Percentiles rank a stretch among this genome's conserved stretches.
phyloP scores from a whole-genome alignment of 1,284 basidiomycete genomes.

The Porphyrellus sp. region DNA sequence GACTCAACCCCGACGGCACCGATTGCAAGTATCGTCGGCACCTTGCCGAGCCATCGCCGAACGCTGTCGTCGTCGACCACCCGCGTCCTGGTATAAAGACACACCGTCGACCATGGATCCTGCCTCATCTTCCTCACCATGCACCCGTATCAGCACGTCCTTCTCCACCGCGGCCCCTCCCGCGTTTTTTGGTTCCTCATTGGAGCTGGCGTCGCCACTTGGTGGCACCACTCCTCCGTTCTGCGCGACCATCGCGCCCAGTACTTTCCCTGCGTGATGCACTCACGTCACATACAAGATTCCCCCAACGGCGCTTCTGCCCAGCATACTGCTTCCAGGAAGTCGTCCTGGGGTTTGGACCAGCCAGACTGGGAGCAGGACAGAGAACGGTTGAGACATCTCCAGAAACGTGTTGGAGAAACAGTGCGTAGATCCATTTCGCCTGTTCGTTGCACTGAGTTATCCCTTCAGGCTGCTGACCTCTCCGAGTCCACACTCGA shows the following conservation, averaged over 20 bases:
- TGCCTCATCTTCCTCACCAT: constrained; percentile 22
- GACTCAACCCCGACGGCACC: constrained; percentile 24
- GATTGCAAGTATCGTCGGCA: constrained; percentile 15
- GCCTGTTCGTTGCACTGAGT: not conserved
- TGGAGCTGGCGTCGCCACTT: constrained; percentile 52
- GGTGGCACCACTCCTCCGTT: constrained; percentile 38
- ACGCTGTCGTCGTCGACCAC: constrained; percentile 21
- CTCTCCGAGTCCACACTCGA: constrained; percentile 70
- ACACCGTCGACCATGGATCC: constrained; percentile 2
- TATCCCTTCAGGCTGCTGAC: constrained; percentile 49
- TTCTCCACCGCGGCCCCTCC: constrained; percentile 44
- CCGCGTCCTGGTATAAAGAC: constrained; percentile 10
- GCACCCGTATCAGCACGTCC: constrained; percentile 35
- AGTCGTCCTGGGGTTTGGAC: constrained; percentile 2
- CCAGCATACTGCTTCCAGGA: constrained; percentile 9
- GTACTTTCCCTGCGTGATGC: constrained; percentile 28
- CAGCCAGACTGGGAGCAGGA: constrained; percentile 43
- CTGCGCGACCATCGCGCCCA: constrained; percentile 29
- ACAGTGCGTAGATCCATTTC: constrained; percentile 41
- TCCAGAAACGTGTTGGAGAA: constrained; percentile 53
- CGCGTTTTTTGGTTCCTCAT: constrained; percentile 66
- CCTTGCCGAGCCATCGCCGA: constrained; percentile 15
- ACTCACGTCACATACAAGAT: constrained; percentile 15
- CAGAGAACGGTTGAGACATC: constrained; percentile 40
- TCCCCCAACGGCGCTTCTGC: not conserved